Percentiles rank a stretch among this genome's conserved stretches.
Evolutionary conservation across 108 stramenopile species (phyloP).

Genomic region (Cyclotella cryptica): DNA sequence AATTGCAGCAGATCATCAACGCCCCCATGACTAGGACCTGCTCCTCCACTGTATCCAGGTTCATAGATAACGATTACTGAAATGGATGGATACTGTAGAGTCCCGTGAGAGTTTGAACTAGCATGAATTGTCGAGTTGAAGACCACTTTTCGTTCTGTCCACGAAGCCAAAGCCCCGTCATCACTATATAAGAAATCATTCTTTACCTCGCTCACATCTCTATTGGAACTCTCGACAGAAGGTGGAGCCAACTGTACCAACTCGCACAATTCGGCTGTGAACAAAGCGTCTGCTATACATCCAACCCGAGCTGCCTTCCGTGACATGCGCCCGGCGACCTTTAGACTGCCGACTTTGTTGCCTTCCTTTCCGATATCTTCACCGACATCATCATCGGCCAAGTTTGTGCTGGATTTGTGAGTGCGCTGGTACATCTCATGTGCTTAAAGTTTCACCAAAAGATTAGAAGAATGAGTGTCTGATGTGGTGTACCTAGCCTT

Average conservation of each 20-base stretch:
- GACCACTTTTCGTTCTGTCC: conserved; percentile 53
- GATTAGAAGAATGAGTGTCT: neutral
- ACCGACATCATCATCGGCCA: conserved; percentile 25
- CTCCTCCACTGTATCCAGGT: conserved; percentile 71
- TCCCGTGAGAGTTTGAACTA: neutral
- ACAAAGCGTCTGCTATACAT: conserved; percentile 72
- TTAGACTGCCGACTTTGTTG: conserved; percentile 37
- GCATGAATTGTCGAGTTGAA: conserved; percentile 49
- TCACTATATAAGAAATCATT: conserved; percentile 2
- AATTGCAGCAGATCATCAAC: conserved; percentile 61
- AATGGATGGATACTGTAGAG: conserved; percentile 35
- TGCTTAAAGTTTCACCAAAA: conserved; percentile 21
- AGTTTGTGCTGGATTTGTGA: conserved; percentile 48
- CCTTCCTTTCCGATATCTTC: conserved; percentile 13
- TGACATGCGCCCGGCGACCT: conserved; percentile 73
- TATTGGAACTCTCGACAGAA: neutral
- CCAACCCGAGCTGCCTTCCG: conserved; percentile 75
- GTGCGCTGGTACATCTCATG: conserved; percentile 88
- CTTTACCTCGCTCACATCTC: neutral
- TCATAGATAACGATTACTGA: conserved; percentile 77
- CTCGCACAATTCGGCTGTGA: conserved; percentile 84
- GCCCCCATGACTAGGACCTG: conserved; percentile 73
- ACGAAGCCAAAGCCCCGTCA: conserved; percentile 49
- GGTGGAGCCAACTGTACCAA: conserved; percentile 33
- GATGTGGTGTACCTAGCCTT: no score